Evolutionary conservation across 352 stramenopile species (phyloP), one percentile per base, ranked within the genome.

Genomic region (Globisporangium carolinianum): DNA sequence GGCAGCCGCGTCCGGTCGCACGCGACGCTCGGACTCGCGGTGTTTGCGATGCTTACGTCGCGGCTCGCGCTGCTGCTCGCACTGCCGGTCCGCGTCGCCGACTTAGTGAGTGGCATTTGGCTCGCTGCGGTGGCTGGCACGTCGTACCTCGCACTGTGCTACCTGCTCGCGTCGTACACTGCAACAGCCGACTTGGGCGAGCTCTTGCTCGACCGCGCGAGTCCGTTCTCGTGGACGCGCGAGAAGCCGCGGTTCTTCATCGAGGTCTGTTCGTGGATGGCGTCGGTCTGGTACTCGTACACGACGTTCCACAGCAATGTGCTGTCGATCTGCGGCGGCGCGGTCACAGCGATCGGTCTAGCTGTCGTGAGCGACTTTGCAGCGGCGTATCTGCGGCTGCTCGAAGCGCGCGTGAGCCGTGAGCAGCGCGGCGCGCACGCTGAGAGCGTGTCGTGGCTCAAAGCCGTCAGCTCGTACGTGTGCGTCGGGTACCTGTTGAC

Each of bases 181-280:
- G 35, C 56, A 15, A 68, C 67, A 24, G 39, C 47, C 1, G 57
- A 69, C 32, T 51, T 89, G 7, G 74, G 75, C 12, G 65, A 69
- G 17, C 57, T 86, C 49, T 62, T 91, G 41, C 58, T 88, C 47
- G 68, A 73, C 42, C 76, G 83, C 46, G 75, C 76, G 6, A 76
- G 74, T 51, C 76, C 72, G 46, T 62, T 78, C 15, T 68, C 69
- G 15, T 87, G 79, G 76, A 57, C 68, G 8, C 51, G 68, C 47
- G 79, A 89, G 50, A 73, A 72, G 47, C 56, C 77, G n/a, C 68
- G 79, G 18, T 65, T 86, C 41, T 74, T 91, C 35, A 52, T 93
- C 6, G 81, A 94, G 49, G 67, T 82, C 15, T 91, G 71, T 55
- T 86, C 73, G 10, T 94, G 81, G 81, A 79, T 89, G 55, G 76